A percentile compares a stretch with the other conserved stretches of the same genome.
These are phyloP conservation scores for Neospermospora avenae DNA, from an alignment of 2,329 filamentous ascomycete genomes.

Conservation along the genomic window DNA sequence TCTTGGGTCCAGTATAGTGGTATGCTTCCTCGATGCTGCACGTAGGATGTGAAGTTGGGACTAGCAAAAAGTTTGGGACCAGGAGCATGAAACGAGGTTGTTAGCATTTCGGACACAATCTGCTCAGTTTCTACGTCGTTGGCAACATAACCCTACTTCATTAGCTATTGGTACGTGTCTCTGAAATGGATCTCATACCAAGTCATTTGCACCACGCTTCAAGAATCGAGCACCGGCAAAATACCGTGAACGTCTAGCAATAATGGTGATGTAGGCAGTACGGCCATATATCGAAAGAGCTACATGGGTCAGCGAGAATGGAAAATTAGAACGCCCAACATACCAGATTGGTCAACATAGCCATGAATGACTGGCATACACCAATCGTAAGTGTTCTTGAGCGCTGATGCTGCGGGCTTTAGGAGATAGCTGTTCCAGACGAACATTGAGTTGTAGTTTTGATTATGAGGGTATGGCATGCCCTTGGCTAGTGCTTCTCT, in stretches of 20 bases:
- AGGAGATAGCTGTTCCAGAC: conserved; percentile 95
- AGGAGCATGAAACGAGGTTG: conserved; percentile 92
- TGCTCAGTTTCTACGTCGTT: conserved; percentile 99
- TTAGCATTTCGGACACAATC: conserved; percentile 91
- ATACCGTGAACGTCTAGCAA: conserved; percentile 85
- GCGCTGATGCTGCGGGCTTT: conserved; percentile 63
- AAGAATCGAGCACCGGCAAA: conserved; percentile 94
- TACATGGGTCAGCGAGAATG: conserved; percentile 24
- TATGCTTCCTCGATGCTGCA: conserved; percentile 95
- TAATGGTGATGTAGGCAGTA: conserved; percentile 86
- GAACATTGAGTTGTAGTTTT: conserved; percentile 90
- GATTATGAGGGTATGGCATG: conserved; percentile 52
- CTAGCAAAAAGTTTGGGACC: conserved; percentile 82
- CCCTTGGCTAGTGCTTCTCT: conserved; percentile 67
- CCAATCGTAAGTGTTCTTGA: conserved; percentile 90
- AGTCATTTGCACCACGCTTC: conserved; percentile 90
- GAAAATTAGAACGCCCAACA: conserved; percentile 16
- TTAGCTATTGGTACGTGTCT: conserved; percentile 12
- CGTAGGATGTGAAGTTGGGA: conserved; percentile 90
- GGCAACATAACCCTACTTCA: conserved; percentile 73
- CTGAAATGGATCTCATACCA: conserved; percentile 42
- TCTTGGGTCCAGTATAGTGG: conserved; percentile 98
- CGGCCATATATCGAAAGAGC: conserved; percentile 83
- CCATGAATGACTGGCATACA: conserved; percentile 94
- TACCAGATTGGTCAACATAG: conserved; percentile 83